A percentile compares a stretch with the other conserved stretches of the same genome.
Evolutionary conservation across 306 rosid genomes (phyloP).

Genomic region (Castanopsis chinensis): DNA sequence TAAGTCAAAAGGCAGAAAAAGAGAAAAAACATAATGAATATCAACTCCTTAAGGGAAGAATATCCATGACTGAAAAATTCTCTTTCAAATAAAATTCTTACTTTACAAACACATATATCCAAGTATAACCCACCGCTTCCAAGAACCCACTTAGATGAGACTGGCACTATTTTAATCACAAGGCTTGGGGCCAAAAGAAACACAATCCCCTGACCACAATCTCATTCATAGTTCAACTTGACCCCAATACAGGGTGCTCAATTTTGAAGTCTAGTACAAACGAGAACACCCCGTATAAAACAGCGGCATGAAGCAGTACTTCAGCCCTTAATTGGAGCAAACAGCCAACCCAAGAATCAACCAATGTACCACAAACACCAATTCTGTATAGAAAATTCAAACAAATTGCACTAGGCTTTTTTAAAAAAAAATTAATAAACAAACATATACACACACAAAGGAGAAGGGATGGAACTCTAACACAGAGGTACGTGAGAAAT

Average conservation of each 20-base stretch:
- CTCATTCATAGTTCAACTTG: background rate
- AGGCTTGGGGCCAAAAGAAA: background rate
- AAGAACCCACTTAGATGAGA: background rate
- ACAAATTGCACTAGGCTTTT: background rate
- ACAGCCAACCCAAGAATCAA: background rate
- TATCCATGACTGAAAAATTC: too few relatives aligned
- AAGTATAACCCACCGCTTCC: background rate
- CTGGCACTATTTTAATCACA: background rate
- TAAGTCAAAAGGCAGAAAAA: too few relatives aligned
- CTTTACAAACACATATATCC: background rate
- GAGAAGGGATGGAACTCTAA: too few relatives aligned
- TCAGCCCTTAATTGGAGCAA: background rate
- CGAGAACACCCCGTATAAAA: background rate
- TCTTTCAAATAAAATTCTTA: too few relatives aligned
- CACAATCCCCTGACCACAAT: too few relatives aligned
- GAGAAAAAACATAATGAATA: too few relatives aligned
- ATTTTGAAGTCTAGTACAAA: background rate
- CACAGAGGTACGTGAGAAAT: too few relatives aligned
- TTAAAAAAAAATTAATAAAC: too few relatives aligned
- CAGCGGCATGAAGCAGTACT: background rate
- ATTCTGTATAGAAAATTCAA: too few relatives aligned
- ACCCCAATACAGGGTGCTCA: background rate
- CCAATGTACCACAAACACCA: background rate
- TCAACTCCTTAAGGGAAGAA: too few relatives aligned
- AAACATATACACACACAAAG: too few relatives aligned